Evolutionary conservation across 805 yeast species (phyloP).

Genomic region (Danielozyma ontarioensis): DNA sequence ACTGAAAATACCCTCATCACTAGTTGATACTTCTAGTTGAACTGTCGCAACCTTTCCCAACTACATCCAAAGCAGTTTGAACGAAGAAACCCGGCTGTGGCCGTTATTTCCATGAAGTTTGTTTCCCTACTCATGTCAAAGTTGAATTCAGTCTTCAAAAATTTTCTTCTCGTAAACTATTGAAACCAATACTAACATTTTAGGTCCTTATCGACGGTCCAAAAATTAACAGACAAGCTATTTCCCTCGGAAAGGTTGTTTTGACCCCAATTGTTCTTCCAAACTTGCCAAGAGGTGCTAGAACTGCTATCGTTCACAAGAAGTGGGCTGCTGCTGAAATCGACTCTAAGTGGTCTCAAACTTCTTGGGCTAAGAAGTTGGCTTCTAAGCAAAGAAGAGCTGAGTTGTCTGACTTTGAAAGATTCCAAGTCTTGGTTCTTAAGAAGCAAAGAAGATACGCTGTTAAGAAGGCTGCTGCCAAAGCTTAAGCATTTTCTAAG

Average conservation of each 20-base stretch:
- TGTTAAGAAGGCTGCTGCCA: slow-evolving; percentile 94
- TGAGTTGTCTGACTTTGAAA: slow-evolving; percentile 92
- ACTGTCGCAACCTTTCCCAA: no score
- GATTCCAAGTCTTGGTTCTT: slow-evolving; percentile 97
- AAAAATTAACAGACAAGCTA: slow-evolving; percentile 88
- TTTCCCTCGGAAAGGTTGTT: slow-evolving; percentile 79
- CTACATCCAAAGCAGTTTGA: no score
- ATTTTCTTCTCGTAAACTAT: no score
- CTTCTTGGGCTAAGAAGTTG: slow-evolving; percentile 98
- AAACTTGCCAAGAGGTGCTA: slow-evolving; percentile 90
- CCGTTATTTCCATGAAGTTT: no score
- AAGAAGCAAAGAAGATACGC: slow-evolving; percentile 96
- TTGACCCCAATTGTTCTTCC: slow-evolving; percentile 89
- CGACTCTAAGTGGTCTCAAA: slow-evolving; percentile 83
- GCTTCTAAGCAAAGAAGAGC: slow-evolving; percentile 93
- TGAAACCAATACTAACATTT: slow-evolving; percentile 31
- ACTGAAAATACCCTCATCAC: no score
- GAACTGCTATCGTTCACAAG: slow-evolving; percentile 79
- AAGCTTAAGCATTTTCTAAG: slow-evolving; percentile 69
- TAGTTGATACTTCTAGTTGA: no score
- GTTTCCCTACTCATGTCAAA: no score
- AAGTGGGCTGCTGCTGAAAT: slow-evolving; percentile 90
- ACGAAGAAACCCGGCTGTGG: no score
- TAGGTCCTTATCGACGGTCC: slow-evolving; percentile 97
- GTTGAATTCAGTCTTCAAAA: no score